These are phyloP conservation scores for Kluyveromyces siamensis DNA, from an alignment of 805 yeast genomes.

Conservation along the genomic window DNA sequence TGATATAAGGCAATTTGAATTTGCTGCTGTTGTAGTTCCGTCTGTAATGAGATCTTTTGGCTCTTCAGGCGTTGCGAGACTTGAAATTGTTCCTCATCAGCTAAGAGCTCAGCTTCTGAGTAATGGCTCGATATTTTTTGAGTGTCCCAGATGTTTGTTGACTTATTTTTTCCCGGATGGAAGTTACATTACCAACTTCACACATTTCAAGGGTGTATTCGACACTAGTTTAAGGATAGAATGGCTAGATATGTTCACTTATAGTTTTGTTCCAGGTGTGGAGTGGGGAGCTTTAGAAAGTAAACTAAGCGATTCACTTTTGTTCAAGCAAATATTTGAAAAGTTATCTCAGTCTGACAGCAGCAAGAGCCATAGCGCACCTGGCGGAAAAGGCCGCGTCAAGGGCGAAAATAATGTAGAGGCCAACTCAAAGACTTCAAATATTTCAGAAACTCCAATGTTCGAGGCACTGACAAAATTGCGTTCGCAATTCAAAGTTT, in stretches of 20 bases:
- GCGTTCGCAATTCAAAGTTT: conserved; percentile 36
- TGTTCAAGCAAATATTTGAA: conserved; percentile 11
- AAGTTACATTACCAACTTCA: conserved; percentile 52
- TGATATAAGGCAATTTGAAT: conserved; percentile 51
- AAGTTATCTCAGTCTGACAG: conserved; percentile 9
- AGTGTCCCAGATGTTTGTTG: conserved; percentile 41
- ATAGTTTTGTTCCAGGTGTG: conserved; percentile 38
- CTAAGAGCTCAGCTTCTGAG: conserved; percentile 44
- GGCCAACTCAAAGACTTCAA: conserved; percentile 1
- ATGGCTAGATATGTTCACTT: conserved; percentile 55
- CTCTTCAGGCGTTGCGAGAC: conserved; percentile 40
- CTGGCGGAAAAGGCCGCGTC: conserved; percentile 3
- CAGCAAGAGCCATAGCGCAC: neutral
- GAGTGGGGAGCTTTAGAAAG: conserved; percentile 39
- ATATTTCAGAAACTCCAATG: conserved; percentile 2
- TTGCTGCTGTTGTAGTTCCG: conserved; percentile 58
- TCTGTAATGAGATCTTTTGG: conserved; percentile 44
- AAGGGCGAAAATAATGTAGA: conserved; percentile 1
- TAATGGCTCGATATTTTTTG: conserved; percentile 45
- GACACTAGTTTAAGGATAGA: conserved; percentile 58
- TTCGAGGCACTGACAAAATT: conserved; percentile 21
- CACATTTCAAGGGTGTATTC: conserved; percentile 53
- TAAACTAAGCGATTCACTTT: conserved; percentile 26
- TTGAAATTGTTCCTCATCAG: conserved; percentile 43
- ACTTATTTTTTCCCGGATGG: conserved; percentile 59